Evolutionary conservation across 495 filamentous ascomycete genomes (phyloP).

Genomic region (Neurospora pannonica): DNA sequence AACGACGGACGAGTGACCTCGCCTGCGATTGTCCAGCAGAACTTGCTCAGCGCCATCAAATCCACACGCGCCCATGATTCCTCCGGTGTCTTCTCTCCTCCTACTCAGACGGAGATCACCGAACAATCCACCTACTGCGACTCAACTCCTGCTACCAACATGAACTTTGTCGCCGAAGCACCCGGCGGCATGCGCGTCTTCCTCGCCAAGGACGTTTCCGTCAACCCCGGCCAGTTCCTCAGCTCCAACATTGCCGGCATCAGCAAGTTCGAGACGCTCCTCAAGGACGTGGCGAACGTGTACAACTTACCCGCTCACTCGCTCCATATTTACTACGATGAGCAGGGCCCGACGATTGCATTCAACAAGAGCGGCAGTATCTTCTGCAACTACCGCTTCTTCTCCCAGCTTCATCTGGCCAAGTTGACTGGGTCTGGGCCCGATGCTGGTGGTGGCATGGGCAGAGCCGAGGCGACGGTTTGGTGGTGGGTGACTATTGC

Average conservation of each 20-base stretch:
- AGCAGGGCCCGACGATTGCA: constrained; percentile 69
- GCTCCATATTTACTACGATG: constrained; percentile 83
- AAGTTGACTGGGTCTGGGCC: constrained; percentile 10
- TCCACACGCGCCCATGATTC: constrained; percentile 75
- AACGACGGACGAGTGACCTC: constrained; percentile 42
- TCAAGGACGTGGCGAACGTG: constrained; percentile 59
- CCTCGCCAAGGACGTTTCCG: constrained; percentile 44
- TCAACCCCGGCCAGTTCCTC: constrained; percentile 48
- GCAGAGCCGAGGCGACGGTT: constrained; percentile 54
- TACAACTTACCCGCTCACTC: constrained; percentile 53
- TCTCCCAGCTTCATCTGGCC: constrained; percentile 61
- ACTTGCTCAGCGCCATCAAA: constrained; percentile 71
- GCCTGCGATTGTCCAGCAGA: constrained; percentile 46
- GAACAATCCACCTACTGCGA: constrained; percentile 89
- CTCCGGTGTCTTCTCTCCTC: constrained; percentile 55
- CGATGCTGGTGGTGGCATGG: constrained; percentile 16
- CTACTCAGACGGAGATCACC: constrained; percentile 62
- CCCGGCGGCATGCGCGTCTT: constrained; percentile 66
- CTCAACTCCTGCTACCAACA: constrained; percentile 66
- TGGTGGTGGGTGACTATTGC: constrained; percentile 92
- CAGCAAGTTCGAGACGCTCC: constrained; percentile 57
- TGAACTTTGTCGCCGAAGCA: constrained; percentile 62
- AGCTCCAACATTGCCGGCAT: constrained; percentile 51
- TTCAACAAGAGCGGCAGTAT: constrained; percentile 82
- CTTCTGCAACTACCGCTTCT: constrained; percentile 91